A percentile compares a stretch with the other conserved stretches of the same genome.
Conservation (phyloP, 148 eudicot species). For the Amaranthus hypochondriacus region DNA sequence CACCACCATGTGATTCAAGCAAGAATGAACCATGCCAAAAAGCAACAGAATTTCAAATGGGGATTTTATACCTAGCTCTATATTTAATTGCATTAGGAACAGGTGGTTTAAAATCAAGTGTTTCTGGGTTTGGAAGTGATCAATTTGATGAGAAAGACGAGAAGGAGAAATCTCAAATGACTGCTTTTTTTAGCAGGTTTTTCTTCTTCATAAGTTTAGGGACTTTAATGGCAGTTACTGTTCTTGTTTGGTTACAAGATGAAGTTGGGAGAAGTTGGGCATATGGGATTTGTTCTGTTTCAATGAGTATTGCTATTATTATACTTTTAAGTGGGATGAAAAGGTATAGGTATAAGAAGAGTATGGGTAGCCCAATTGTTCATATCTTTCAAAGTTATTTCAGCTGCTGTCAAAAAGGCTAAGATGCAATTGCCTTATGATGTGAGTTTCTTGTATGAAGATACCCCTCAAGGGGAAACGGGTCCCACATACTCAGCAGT, state of each 20-base stretch:
- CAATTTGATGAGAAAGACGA: slow-evolving; percentile 42
- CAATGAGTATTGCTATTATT: slow-evolving; percentile 51
- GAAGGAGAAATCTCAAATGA: slow-evolving; percentile 56
- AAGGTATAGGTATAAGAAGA: slow-evolving; percentile 55
- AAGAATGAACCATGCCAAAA: slow-evolving; percentile 29
- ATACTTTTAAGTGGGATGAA: slow-evolving; percentile 51
- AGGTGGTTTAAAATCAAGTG: slow-evolving; percentile 36
- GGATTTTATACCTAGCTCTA: slow-evolving; percentile 32
- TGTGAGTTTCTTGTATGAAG: slow-evolving; percentile 42
- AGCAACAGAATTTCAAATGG: slow-evolving; percentile 62
- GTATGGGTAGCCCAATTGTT: slow-evolving; percentile 64
- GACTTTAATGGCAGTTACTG: slow-evolving; percentile 69
- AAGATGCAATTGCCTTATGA: slow-evolving; percentile 41
- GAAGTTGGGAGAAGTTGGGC: slow-evolving; percentile 63
- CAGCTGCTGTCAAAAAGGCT: slow-evolving; percentile 54
- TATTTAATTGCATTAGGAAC: slow-evolving; percentile 36
- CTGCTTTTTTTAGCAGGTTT: slow-evolving; percentile 74
- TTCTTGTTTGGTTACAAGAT: slow-evolving; percentile 71
- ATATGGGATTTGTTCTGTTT: slow-evolving; percentile 59
- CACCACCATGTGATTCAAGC: slow-evolving; percentile 41
- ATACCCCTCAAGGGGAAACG: slow-evolving; percentile 39
- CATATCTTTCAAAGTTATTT: slow-evolving; percentile 62
- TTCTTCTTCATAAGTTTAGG: slow-evolving; percentile 78
- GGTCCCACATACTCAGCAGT: slow-evolving; percentile 59
- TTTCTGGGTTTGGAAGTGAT: slow-evolving; percentile 34